Percentiles rank a stretch among this genome's conserved stretches.
phyloP scores from a whole-genome alignment of 306 rosid genomes.

The Fragaria vesca region DNA sequence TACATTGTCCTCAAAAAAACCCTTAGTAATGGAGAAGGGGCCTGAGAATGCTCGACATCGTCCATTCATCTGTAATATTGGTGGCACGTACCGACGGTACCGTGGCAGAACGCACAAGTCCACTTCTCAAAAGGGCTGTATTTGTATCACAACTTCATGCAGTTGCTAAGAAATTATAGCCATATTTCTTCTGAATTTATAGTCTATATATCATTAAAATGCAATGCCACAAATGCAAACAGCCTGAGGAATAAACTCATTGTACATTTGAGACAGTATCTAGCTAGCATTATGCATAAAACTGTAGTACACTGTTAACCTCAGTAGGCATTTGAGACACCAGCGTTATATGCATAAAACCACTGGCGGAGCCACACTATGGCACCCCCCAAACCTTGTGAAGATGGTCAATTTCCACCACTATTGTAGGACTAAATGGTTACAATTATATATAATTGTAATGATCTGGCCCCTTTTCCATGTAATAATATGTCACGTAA shows the following conservation, averaged over 20 bases:
- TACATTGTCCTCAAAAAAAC: slow-evolving; percentile 70
- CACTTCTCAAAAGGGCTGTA: slow-evolving; percentile 32
- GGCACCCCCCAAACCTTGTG: too few species aligned
- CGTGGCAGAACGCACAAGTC: slow-evolving; percentile 43
- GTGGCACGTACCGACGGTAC: neutral
- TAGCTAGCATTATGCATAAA: too few species aligned
- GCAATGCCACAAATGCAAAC: neutral
- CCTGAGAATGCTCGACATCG: slow-evolving; percentile 51
- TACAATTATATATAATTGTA: too few species aligned
- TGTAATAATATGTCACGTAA: too few species aligned
- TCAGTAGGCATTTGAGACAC: neutral
- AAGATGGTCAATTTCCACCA: too few species aligned
- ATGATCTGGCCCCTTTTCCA: too few species aligned
- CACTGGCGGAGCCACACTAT: too few species aligned
- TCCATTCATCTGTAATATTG: slow-evolving; percentile 33
- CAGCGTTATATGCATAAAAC: neutral
- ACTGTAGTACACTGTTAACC: neutral
- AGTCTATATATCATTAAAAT: neutral
- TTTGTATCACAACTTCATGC: slow-evolving; percentile 46
- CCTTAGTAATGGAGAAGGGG: slow-evolving; percentile 52
- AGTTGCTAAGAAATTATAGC: slow-evolving; percentile 24
- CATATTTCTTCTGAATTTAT: slow-evolving; percentile 18
- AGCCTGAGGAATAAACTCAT: neutral
- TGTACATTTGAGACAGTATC: too few species aligned
- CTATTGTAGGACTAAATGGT: too few species aligned